A percentile compares a stretch with the other conserved stretches of the same genome.
Evolutionary conservation across 768 basidiomycete species (phyloP).

Genomic region (Tulasnella sp.): DNA sequence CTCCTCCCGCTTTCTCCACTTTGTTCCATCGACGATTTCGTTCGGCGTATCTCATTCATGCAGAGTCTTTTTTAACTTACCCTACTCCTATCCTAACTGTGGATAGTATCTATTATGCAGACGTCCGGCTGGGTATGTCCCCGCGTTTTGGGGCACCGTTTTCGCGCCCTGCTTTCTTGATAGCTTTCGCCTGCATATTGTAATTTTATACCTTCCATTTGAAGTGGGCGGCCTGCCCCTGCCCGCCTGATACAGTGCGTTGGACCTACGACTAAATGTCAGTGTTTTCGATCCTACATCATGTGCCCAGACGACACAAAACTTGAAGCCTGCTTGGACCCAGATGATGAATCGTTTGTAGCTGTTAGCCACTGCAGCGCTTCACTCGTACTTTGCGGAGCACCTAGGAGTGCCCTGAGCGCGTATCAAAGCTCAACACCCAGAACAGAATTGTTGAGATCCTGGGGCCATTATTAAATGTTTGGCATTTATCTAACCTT

Average conservation of each 20-base stretch:
- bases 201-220: neutral
- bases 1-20: neutral
- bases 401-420: no score
- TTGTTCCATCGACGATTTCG: neutral
- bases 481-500: no score
- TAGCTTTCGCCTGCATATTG: neutral
- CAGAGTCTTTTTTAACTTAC: neutral
- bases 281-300: no score
- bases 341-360: neutral
- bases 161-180: neutral
- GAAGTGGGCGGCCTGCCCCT: neutral
- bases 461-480: no score
- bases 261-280: no score
- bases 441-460: no score
- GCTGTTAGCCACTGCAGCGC: neutral
- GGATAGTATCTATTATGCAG: neutral
- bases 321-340: no score
- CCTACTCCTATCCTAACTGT: neutral
- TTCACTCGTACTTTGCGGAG: no score
- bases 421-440: no score
- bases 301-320: no score
- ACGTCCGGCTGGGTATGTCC: neutral
- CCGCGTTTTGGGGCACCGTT: neutral
- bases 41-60: neutral
- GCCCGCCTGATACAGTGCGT: no score